Evolutionary conservation across 257 asterid species (phyloP), one percentile per base, ranked within the genome.

Genomic region (Verbena officinalis): DNA sequence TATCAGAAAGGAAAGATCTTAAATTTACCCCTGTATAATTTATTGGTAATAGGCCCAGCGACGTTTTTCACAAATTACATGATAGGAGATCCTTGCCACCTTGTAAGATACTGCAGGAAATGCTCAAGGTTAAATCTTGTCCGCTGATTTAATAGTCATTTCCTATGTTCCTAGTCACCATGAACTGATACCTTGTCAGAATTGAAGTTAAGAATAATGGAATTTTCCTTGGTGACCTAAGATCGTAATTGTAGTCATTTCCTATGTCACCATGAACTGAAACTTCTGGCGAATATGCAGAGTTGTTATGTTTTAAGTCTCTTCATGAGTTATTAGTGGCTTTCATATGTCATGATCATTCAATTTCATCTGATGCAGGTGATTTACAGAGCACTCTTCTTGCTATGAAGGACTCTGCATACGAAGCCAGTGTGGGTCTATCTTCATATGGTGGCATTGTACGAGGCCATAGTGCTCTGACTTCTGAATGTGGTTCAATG

Each of bases 401-500:
- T 73, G 95, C 84, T 30, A 83, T 94, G 97, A 88, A 81, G 72
- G 96, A 88, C 62, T 84, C 95, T 79, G 93, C 96, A 69, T 73
- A 72, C 65, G 96, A 88, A 77, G 88, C 89, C 79, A 88, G 96
- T 81, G 82, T 79, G 48, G 81, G 84, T 12, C 80, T 94, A 74
- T 83, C 96, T 75, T 80, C 96, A 66, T 94, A 83, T 78, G 86
- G 80, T 61, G 80, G 74, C 74, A 79, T 86, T 72, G 72, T 85
- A 69, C 88, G 88, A 74, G 88, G 92, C 50, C 99, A 84, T 73
- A 84, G 87, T 61, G 90, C 95, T 62, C 85, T 94, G 89, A 94
- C 97, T 74, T 84, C 96, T 66, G 99, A 90, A 77, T 94, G 97
- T 77, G 99, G 99, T 72, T 86, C 95, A 46, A 94, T 94, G 97